Conservation (phyloP, 2,329 filamentous ascomycete genomes). For the Botryosphaeria agaves region DNA sequence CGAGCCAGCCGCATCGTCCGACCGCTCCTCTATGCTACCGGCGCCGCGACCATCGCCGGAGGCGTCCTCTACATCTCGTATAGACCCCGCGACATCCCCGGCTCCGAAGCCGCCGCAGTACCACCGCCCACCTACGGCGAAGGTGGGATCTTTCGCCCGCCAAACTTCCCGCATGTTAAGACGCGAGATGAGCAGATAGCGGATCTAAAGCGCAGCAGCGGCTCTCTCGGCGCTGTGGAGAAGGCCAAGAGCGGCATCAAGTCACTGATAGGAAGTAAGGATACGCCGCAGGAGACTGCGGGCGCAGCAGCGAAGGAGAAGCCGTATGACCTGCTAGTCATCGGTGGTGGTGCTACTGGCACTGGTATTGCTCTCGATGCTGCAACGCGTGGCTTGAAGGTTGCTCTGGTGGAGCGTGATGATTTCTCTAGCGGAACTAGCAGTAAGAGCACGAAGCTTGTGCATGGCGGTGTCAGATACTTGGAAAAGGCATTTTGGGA, state of each 20-base stretch:
- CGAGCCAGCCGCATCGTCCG: slow-evolving; percentile 29
- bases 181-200: slow-evolving; percentile 46
- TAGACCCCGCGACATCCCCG: slow-evolving; percentile 55
- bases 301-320: slow-evolving; percentile 8
- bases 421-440: slow-evolving; percentile 71
- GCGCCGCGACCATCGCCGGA: slow-evolving; percentile 34
- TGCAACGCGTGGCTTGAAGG: slow-evolving; percentile 59
- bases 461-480: slow-evolving; percentile 72
- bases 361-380: slow-evolving; percentile 69
- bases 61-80: slow-evolving; percentile 45
- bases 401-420: slow-evolving; percentile 66
- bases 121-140: slow-evolving; percentile 53
- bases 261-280: slow-evolving; percentile 8
- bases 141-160: slow-evolving; percentile 49
- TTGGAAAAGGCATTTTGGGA: slow-evolving; percentile 78
- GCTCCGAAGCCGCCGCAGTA: slow-evolving; percentile 48
- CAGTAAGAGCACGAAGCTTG: slow-evolving; percentile 76
- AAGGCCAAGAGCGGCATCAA: slow-evolving; percentile 24
- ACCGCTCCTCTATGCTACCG: slow-evolving; percentile 41
- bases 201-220: slow-evolving; percentile 36
- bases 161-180: slow-evolving; percentile 46
- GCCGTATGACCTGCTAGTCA: slow-evolving; percentile 60
- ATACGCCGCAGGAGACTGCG: slow-evolving; percentile 8
- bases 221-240: slow-evolving; percentile 17
- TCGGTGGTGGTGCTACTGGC: slow-evolving; percentile 65